Evolutionary conservation across 2,329 filamentous ascomycete species (phyloP).

Genomic region (Zymoseptoria crescenta): DNA sequence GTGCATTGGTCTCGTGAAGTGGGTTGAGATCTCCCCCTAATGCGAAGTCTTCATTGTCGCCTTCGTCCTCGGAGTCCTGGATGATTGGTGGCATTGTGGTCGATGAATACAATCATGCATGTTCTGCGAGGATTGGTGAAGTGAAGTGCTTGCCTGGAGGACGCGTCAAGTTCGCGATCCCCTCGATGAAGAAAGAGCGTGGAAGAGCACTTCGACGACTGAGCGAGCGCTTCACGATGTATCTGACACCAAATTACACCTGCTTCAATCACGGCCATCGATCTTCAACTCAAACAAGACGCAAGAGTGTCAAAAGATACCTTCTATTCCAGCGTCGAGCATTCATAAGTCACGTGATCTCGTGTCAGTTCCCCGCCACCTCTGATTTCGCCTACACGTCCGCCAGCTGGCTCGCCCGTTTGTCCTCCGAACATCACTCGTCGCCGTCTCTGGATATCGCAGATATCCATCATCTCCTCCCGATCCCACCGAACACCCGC

Average conservation of each 20-base stretch:
- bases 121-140: background rate
- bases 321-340: background rate
- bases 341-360: background rate
- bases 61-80: slow-evolving; percentile 7
- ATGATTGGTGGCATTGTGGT: slow-evolving; percentile 6
- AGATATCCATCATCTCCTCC: slow-evolving; percentile 6
- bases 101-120: background rate
- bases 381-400: background rate
- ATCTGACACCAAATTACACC: background rate
- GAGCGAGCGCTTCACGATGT: background rate
- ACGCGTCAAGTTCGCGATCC: background rate
- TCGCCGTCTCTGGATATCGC: slow-evolving; percentile 4
- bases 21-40: background rate
- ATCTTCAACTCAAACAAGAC: background rate
- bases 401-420: background rate
- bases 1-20: background rate
- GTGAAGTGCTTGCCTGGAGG: background rate
- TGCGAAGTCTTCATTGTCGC: slow-evolving; percentile 3
- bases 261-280: background rate
- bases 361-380: slow-evolving; percentile 3
- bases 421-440: background rate
- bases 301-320: background rate
- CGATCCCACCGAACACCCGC: background rate
- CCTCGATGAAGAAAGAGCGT: too few relatives aligned
- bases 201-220: background rate